Percentiles rank a stretch among this genome's conserved stretches.
phyloP scores from a whole-genome alignment of 495 filamentous ascomycete species.

The Penicillium arizonense region DNA sequence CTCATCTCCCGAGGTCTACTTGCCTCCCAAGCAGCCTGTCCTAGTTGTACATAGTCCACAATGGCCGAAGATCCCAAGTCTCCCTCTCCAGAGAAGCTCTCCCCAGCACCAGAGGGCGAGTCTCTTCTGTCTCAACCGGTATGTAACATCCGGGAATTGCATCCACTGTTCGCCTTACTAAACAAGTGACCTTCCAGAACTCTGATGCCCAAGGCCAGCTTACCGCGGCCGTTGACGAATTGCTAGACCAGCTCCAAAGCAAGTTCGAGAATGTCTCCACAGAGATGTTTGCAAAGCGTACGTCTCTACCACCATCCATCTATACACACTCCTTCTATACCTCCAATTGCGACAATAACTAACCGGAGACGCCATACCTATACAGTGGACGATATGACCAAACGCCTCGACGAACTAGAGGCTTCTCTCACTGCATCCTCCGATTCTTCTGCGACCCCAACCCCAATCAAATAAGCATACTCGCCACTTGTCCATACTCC shows the following conservation, averaged over 20 bases:
- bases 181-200: conserved; percentile 19
- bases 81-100: conserved; percentile 15
- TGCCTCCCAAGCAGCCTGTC: neutral
- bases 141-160: neutral
- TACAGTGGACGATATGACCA: conserved; percentile 93
- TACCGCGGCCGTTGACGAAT: conserved; percentile 75
- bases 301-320: conserved; percentile 21
- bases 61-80: conserved; percentile 21
- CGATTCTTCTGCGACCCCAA: conserved; percentile 15
- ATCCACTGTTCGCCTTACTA: neutral
- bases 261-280: conserved; percentile 80
- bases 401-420: conserved; percentile 84
- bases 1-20: neutral
- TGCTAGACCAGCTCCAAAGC: conserved; percentile 75
- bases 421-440: conserved; percentile 44
- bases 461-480: conserved; percentile 19
- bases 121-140: conserved; percentile 26
- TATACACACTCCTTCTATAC: neutral
- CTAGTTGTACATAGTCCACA: conserved; percentile 6
- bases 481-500: neutral
- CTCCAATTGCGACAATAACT: conserved; percentile 5
- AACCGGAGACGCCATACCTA: neutral
- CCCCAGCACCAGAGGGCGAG: conserved; percentile 11
- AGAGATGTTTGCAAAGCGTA: conserved; percentile 88
- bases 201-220: conserved; percentile 59